A percentile compares a stretch with the other conserved stretches of the same genome.
Evolutionary conservation across 371 early-diverging fungal species (phyloP).

Genomic region (Mucor velutinosus): DNA sequence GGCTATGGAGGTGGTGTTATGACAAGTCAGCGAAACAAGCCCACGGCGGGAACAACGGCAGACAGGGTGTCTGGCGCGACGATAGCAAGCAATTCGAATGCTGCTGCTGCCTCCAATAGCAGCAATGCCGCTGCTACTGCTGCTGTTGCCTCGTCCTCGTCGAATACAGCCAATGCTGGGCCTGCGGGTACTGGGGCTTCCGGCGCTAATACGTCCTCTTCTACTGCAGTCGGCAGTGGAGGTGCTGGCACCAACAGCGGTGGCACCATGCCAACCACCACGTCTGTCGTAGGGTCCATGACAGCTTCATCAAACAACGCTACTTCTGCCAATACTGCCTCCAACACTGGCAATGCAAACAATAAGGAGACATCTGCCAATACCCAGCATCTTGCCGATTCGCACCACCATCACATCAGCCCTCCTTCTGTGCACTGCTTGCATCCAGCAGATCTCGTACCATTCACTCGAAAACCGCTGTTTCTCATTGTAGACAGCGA

Average conservation of each 20-base stretch:
- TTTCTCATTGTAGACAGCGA: conserved; percentile 92
- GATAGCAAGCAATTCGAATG: neutral
- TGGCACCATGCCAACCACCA: neutral
- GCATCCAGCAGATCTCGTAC: conserved; percentile 89
- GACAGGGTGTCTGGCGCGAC: neutral
- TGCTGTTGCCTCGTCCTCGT: neutral
- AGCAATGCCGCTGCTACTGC: neutral
- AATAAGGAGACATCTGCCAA: neutral
- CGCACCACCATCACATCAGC: neutral
- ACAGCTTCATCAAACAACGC: neutral
- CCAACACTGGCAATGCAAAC: neutral
- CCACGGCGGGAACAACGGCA: conserved; percentile 20
- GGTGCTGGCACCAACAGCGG: neutral
- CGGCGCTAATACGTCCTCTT: neutral
- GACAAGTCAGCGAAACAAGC: conserved; percentile 46
- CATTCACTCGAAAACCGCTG: conserved; percentile 92
- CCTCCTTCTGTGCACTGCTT: conserved; percentile 67
- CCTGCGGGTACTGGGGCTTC: neutral
- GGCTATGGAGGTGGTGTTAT: conserved; percentile 78
- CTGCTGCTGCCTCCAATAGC: conserved; percentile 5
- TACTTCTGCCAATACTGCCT: neutral
- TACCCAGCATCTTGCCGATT: neutral
- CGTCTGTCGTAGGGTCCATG: neutral
- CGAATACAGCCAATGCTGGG: neutral
- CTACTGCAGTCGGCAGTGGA: neutral